Conservation (phyloP, 2,329 filamentous ascomycete genomes). For the Alternaria viburni region DNA sequence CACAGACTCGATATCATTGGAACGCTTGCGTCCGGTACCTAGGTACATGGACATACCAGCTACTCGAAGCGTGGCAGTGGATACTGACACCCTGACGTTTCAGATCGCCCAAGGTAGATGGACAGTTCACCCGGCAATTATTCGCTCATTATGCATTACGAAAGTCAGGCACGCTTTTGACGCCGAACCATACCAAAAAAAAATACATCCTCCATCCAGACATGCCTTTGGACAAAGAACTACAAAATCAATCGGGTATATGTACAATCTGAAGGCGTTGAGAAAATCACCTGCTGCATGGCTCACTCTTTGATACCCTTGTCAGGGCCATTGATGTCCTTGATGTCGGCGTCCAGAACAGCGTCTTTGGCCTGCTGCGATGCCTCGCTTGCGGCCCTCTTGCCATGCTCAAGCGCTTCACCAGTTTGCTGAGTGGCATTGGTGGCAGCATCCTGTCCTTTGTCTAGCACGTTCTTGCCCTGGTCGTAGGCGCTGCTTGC, state of each 20-base stretch:
- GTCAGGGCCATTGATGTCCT: conserved; percentile 23
- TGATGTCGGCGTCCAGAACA: conserved; percentile 21
- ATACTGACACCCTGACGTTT: not conserved
- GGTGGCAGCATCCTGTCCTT: conserved; percentile 25
- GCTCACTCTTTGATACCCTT: conserved; percentile 21
- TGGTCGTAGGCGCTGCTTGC: conserved; percentile 11
- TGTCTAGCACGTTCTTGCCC: conserved; percentile 29
- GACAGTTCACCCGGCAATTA: not conserved
- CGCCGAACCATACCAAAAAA: not conserved
- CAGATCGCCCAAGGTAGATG: not conserved
- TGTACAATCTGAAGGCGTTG: conserved; percentile 20
- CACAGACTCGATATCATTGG: not conserved
- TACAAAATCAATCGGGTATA: conserved; percentile 18
- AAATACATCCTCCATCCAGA: not conserved
- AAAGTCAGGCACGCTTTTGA: not conserved
- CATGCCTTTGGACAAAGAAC: not conserved
- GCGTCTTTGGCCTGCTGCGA: conserved; percentile 27
- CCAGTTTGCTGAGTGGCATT: conserved; percentile 17
- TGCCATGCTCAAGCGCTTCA: conserved; percentile 32
- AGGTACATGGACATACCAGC: not conserved
- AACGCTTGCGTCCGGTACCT: not conserved
- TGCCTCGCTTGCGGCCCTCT: conserved; percentile 18
- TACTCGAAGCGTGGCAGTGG: not conserved
- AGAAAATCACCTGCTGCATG: not conserved
- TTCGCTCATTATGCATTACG: conserved; percentile 1